Evolutionary conservation across 164 flowering plant species (phyloP), one percentile per base, ranked within the genome.

Genomic region (Euptelea pleiosperma): DNA sequence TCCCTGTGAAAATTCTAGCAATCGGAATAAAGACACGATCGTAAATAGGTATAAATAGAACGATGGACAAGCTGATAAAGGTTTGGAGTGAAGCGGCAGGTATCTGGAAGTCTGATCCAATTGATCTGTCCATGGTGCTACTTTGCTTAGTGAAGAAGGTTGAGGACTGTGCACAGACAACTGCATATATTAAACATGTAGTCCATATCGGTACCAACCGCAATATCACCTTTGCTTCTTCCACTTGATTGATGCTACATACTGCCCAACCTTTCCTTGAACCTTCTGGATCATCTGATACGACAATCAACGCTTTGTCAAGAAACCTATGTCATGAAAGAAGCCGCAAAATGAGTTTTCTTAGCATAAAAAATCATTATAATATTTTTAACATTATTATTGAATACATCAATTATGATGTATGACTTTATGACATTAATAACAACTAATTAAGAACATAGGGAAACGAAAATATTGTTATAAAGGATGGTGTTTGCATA

Each of bases 71-170:
- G 52, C 11, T 35, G 6, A 35, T n/a, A 3, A 62, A 55, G 29
- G 52, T 33, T 46, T 33, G 58, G 18, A 62, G 52, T 34, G 59
- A 24, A 3, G 59, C 66, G 15, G 66, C 29, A 22, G 66, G 58
- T 33, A 62, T 37, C 21, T 55, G 18, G 8, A 63, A 55, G 24
- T 34, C 19, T 36, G 54, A 19, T 31, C 66, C 53, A 2, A 55
- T 33, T 16, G 43, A 29, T 35, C 66, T 53, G 14, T 62, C 66
- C 59, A 62, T 62, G 43, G 60, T 63, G 26, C 36, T 47, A 4
- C 66, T 53, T 63, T 63, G 66, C 46, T 63, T 63, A 8, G 52
- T 35, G 33, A 58, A 58, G 42, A 58, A 35, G 12, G 61, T 58
- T 4, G 58, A 24, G 26, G 39, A 41, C 21, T 60, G 64, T 8